A percentile compares a stretch with the other conserved stretches of the same genome.
These are phyloP conservation scores for Gloeophyllum trabeum DNA, from an alignment of 768 basidiomycete genomes.

Conservation along the genomic window DNA sequence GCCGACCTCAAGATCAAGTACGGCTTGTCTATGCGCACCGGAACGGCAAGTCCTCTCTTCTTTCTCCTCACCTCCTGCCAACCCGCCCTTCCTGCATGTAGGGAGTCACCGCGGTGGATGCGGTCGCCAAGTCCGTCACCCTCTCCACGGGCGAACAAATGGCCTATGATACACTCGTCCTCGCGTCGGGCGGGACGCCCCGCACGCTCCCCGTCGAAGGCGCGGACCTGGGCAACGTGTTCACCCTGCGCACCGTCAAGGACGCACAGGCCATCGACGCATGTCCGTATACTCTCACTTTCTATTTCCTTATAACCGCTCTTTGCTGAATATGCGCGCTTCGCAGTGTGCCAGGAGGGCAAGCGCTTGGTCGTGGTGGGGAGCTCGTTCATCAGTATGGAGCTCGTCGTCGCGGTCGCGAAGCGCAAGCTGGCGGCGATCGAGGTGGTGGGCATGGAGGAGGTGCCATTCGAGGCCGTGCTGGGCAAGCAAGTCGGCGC, in stretches of 20 bases:
- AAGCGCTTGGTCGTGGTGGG: slow-evolving; percentile 77
- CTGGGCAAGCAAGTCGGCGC: slow-evolving; percentile 74
- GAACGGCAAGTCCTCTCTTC: slow-evolving; percentile 28
- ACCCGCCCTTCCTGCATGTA: slow-evolving; percentile 18
- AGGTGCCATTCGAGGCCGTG: slow-evolving; percentile 70
- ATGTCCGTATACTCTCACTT: slow-evolving; percentile 27
- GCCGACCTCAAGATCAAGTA: slow-evolving; percentile 72
- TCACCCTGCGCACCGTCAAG: slow-evolving; percentile 57
- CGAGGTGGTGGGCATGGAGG: slow-evolving; percentile 76
- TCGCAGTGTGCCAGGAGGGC: slow-evolving; percentile 52
- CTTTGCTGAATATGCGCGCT: background rate
- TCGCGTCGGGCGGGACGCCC: slow-evolving; percentile 69
- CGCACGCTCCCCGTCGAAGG: slow-evolving; percentile 71
- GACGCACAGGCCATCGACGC: slow-evolving; percentile 65
- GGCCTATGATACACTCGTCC: slow-evolving; percentile 66
- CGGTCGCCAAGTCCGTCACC: slow-evolving; percentile 47
- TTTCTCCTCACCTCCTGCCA: slow-evolving; percentile 3
- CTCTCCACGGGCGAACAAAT: slow-evolving; percentile 45
- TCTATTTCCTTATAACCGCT: background rate
- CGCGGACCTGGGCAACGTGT: slow-evolving; percentile 63
- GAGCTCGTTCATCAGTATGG: slow-evolving; percentile 88
- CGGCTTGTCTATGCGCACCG: slow-evolving; percentile 52
- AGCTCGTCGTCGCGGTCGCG: slow-evolving; percentile 66
- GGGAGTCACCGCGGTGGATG: slow-evolving; percentile 64
- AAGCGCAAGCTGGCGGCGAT: slow-evolving; percentile 72